Percentiles rank a stretch among this genome's conserved stretches.
Conservation (phyloP, 2,329 filamentous ascomycete genomes). For the Aureobasidium zeae region DNA sequence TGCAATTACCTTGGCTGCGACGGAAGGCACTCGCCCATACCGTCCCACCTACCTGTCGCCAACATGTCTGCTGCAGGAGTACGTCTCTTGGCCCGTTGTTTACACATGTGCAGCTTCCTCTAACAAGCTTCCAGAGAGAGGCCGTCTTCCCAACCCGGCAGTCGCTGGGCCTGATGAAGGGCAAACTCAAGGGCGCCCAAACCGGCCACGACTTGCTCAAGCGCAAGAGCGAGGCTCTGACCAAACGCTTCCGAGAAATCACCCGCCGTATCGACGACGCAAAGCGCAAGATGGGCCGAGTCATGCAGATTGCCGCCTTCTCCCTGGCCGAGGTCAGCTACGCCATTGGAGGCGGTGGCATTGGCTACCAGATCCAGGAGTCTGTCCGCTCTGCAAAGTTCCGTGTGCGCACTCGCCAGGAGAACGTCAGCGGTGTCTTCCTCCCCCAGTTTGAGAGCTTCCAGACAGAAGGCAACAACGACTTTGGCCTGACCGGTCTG, state of each 20-base stretch:
- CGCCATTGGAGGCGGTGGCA: constrained; percentile 78
- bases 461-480: constrained; percentile 78
- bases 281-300: constrained; percentile 97
- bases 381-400: constrained; percentile 89
- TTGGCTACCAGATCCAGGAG: constrained; percentile 95
- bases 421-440: constrained; percentile 96
- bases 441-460: constrained; percentile 90
- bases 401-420: constrained; percentile 86
- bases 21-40: neutral
- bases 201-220: constrained; percentile 88
- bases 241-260: constrained; percentile 73
- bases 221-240: constrained; percentile 94
- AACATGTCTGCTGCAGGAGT: constrained; percentile 37
- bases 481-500: constrained; percentile 90
- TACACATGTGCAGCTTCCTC: neutral
- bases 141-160: constrained; percentile 96
- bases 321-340: constrained; percentile 96
- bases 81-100: constrained; percentile 17
- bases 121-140: constrained; percentile 58
- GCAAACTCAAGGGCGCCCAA: constrained; percentile 76
- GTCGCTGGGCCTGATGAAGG: constrained; percentile 93
- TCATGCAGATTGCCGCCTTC: constrained; percentile 98
- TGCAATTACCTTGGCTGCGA: too few species aligned
- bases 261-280: constrained; percentile 95
- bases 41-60: neutral